These are phyloP conservation scores for Nicotiana tabacum DNA, from an alignment of 257 asterid species.

Conservation along the genomic window DNA sequence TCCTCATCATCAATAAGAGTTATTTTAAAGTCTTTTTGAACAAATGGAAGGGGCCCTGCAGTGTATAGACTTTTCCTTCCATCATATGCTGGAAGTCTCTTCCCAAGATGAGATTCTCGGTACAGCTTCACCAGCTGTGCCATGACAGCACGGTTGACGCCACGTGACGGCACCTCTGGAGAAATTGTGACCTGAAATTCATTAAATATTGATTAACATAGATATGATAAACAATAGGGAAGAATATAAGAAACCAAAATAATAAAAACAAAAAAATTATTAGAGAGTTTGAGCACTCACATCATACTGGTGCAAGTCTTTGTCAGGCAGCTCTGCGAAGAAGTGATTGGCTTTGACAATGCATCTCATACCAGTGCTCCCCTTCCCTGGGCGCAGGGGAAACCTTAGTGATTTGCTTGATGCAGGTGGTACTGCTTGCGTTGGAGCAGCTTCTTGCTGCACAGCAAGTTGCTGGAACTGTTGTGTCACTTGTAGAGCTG, in stretches of 20 bases:
- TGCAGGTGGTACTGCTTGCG: conserved; percentile 54
- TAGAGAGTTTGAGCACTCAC: conserved; percentile 33
- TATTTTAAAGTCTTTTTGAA: conserved; percentile 58
- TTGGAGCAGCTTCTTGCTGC: conserved; percentile 40
- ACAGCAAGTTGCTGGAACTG: conserved; percentile 42
- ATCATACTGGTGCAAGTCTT: conserved; percentile 92
- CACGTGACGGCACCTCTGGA: conserved; percentile 81
- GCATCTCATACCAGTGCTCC: conserved; percentile 61
- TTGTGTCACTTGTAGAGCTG: conserved; percentile 26
- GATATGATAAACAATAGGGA: background rate
- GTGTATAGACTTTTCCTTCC: conserved; percentile 94
- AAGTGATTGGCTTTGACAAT: conserved; percentile 92
- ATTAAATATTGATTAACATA: background rate
- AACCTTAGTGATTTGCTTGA: conserved; percentile 84
- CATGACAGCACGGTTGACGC: conserved; percentile 92
- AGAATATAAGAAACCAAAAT: background rate
- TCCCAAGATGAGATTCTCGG: conserved; percentile 73
- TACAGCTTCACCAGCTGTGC: conserved; percentile 60
- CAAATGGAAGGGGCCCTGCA: conserved; percentile 89
- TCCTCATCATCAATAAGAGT: conserved; percentile 77
- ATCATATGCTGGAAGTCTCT: conserved; percentile 96
- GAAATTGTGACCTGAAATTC: conserved; percentile 59
- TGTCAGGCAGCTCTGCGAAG: conserved; percentile 84
- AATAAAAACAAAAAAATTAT: background rate
- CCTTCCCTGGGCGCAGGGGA: conserved; percentile 90